phyloP scores from a whole-genome alignment of 192 early-diverging fungal species.

The Spizellomyces punctatus region DNA sequence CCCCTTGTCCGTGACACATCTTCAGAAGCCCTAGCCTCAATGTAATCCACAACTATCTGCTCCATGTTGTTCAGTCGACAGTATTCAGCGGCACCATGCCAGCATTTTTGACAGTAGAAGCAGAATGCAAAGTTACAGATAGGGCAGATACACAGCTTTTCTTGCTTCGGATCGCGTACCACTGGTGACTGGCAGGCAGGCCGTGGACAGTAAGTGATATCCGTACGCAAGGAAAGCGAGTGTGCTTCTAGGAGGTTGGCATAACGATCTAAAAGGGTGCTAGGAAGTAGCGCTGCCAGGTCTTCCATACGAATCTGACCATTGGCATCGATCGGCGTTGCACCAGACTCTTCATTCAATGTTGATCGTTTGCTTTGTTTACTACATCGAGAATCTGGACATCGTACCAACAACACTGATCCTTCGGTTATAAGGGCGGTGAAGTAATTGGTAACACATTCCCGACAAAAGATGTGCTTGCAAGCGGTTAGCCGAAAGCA shows the following conservation, averaged over 20 bases:
- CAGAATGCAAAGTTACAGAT: conserved; percentile 43
- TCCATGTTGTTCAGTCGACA: conserved; percentile 34
- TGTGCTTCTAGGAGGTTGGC: conserved; percentile 10
- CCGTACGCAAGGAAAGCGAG: conserved; percentile 19
- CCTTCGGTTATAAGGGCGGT: conserved; percentile 39
- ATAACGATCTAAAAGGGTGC: conserved; percentile 26
- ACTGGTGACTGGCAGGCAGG: conserved; percentile 33
- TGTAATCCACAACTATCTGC: conserved; percentile 27
- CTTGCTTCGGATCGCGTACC: conserved; percentile 30
- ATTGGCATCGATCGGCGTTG: background rate
- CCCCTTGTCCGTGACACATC: background rate
- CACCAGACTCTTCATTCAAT: conserved; percentile 2
- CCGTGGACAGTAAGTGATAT: conserved; percentile 46
- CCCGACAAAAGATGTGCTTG: conserved; percentile 40
- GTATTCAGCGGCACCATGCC: conserved; percentile 43
- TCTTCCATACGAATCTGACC: no score
- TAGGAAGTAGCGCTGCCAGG: background rate
- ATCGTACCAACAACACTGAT: conserved; percentile 4
- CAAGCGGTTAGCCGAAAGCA: conserved; percentile 32
- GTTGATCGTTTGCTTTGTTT: background rate
- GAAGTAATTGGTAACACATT: conserved; percentile 39
- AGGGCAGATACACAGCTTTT: conserved; percentile 44
- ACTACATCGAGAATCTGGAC: conserved; percentile 13
- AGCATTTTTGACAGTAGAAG: conserved; percentile 34
- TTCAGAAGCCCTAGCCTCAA: background rate